A percentile compares a stretch with the other conserved stretches of the same genome.
Conservation (phyloP, 2,329 filamentous ascomycete species). For the Escovopsis sp. region DNA sequence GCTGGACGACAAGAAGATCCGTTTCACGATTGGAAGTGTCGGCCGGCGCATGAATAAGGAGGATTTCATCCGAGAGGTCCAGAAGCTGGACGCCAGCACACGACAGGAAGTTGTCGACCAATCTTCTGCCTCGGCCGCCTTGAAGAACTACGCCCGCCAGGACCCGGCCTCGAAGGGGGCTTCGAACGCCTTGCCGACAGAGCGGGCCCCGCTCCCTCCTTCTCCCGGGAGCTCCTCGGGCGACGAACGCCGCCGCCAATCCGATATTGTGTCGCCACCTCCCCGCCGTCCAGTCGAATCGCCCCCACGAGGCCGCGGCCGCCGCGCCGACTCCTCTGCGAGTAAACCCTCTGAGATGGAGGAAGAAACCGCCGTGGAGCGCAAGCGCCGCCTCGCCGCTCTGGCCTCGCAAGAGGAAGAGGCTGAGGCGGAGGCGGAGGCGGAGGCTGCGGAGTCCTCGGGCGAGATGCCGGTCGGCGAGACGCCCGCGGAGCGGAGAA, state of each 20-base stretch:
- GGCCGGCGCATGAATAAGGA: constrained; percentile 65
- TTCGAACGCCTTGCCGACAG: neutral
- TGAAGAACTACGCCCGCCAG: constrained; percentile 36
- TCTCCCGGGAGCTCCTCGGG: constrained; percentile 9
- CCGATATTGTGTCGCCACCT: constrained; percentile 9
- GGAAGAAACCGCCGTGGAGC: constrained; percentile 57
- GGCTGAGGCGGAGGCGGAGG: no score
- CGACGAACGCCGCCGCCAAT: constrained; percentile 2
- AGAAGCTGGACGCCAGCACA: constrained; percentile 54
- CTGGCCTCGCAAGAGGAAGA: constrained; percentile 29
- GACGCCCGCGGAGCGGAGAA: constrained; percentile 59
- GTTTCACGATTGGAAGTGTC: constrained; percentile 63
- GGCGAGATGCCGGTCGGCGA: constrained; percentile 31
- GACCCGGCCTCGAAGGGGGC: constrained; percentile 12
- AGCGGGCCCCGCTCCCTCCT: constrained; percentile 5
- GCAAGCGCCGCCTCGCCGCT: constrained; percentile 46
- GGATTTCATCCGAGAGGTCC: constrained; percentile 63
- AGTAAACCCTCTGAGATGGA: constrained; percentile 10
- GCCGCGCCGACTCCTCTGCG: neutral
- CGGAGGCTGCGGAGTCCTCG: no score
- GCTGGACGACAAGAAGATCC: constrained; percentile 55
- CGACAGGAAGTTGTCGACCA: constrained; percentile 38
- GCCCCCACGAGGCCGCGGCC: constrained; percentile 2
- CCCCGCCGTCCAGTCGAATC: constrained; percentile 4
- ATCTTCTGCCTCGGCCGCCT: constrained; percentile 30